These are phyloP conservation scores for Lepidium sativum DNA, from an alignment of 345 rosid genomes.

Conservation along the genomic window DNA sequence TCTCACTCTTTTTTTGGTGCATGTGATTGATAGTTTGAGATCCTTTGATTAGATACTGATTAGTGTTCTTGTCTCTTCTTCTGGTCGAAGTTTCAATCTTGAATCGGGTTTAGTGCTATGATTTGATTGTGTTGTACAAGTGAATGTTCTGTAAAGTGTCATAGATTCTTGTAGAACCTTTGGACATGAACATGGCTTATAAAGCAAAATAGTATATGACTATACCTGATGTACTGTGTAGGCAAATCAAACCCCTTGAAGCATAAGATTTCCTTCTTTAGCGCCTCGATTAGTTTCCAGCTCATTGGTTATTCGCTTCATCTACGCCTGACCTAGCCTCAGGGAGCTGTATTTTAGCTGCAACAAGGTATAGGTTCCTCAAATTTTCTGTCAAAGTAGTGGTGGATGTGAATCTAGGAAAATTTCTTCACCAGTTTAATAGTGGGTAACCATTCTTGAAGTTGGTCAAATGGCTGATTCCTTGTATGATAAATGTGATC, in stretches of 20 bases:
- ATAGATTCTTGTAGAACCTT: no score
- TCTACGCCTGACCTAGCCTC: constrained; percentile 55
- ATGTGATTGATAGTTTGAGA: no score
- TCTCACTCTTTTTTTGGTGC: no score
- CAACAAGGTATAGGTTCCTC: not conserved
- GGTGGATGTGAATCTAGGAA: not conserved
- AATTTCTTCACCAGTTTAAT: not conserved
- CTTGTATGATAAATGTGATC: not conserved
- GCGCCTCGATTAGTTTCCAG: constrained; percentile 26
- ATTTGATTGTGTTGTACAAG: no score
- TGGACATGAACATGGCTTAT: not conserved
- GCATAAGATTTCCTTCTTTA: constrained; percentile 42
- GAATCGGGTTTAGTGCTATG: no score
- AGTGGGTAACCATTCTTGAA: not conserved
- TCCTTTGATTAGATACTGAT: no score
- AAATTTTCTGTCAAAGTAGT: not conserved
- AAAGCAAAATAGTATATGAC: not conserved
- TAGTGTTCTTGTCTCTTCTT: no score
- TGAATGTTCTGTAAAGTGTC: no score
- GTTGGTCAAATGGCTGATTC: not conserved
- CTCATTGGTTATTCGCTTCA: constrained; percentile 56
- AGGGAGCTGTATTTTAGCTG: constrained; percentile 75
- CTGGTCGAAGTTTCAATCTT: no score
- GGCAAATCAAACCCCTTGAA: constrained; percentile 79
- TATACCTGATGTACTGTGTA: constrained; percentile 80